Evolutionary conservation across 1,284 basidiomycete genomes (phyloP).

Genomic region (Puccinia horiana): DNA sequence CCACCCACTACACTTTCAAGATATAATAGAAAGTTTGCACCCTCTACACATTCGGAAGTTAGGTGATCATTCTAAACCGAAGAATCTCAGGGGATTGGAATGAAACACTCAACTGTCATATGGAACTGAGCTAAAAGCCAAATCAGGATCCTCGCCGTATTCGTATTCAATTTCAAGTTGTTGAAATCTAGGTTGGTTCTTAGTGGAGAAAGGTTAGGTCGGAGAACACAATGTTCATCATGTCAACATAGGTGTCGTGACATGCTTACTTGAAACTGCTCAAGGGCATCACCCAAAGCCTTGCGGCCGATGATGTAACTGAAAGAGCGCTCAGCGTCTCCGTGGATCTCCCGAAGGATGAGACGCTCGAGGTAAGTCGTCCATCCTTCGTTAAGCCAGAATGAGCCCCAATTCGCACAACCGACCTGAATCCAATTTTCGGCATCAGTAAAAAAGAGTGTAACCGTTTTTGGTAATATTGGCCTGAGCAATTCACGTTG

Average conservation of each 20-base stretch:
- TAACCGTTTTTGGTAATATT: too few species aligned
- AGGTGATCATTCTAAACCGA: constrained; percentile 56
- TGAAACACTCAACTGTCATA: constrained; percentile 47
- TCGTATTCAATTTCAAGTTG: constrained; percentile 81
- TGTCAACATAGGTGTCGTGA: background rate
- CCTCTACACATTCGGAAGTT: constrained; percentile 55
- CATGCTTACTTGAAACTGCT: constrained; percentile 59
- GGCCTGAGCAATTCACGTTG: constrained; percentile 63
- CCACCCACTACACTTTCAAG: constrained; percentile 79
- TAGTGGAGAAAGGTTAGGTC: background rate
- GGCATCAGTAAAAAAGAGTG: background rate
- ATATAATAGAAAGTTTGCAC: constrained; percentile 70
- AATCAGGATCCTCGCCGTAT: constrained; percentile 69
- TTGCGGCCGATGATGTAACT: constrained; percentile 76
- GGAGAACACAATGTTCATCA: background rate
- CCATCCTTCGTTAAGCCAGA: constrained; percentile 67
- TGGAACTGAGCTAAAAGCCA: constrained; percentile 55
- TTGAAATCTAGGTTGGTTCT: constrained; percentile 70
- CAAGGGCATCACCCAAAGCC: constrained; percentile 71
- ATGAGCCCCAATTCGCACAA: constrained; percentile 50
- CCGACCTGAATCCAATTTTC: constrained; percentile 30
- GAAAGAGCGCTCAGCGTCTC: constrained; percentile 78
- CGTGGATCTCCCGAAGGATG: constrained; percentile 72
- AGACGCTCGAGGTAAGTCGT: constrained; percentile 91
- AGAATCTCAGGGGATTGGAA: background rate